Evolutionary conservation across 768 basidiomycete species (phyloP).

Genomic region (Ramaria rubella): DNA sequence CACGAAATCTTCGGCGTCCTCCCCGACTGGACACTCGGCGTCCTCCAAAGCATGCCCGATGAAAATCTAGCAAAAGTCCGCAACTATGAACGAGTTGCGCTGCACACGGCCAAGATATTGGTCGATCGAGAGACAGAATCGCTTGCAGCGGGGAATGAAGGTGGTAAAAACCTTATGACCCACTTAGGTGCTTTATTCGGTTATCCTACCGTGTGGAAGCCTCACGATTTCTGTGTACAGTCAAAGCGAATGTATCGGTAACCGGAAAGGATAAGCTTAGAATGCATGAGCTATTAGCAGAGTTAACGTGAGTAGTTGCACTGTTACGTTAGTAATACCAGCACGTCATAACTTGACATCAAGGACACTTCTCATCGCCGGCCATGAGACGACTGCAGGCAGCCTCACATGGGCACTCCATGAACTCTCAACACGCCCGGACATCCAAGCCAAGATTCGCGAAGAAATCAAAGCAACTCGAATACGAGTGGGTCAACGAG

Average conservation of each 20-base stretch:
- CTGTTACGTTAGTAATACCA: too few species aligned
- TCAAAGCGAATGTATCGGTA: slow-evolving; percentile 6
- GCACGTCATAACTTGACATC: too few species aligned
- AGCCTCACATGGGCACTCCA: slow-evolving; percentile 1
- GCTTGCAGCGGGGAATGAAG: too few species aligned
- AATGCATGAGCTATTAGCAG: background rate
- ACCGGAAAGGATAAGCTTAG: background rate
- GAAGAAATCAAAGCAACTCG: background rate
- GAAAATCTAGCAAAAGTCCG: background rate
- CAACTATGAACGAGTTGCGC: background rate
- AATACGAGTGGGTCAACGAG: slow-evolving; percentile 19
- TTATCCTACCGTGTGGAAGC: background rate
- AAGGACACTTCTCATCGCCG: background rate
- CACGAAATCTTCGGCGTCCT: background rate
- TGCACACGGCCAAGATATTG: background rate
- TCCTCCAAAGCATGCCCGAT: background rate
- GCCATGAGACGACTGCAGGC: background rate
- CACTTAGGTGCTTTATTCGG: background rate
- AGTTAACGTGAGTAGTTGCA: too few species aligned
- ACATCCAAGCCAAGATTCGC: background rate
- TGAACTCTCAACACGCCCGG: too few species aligned
- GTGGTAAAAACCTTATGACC: slow-evolving; percentile 6
- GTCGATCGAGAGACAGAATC: background rate
- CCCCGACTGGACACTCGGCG: background rate
- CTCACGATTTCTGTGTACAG: background rate